These are phyloP conservation scores for Zoysia matrella DNA, from an alignment of 202 grass and related monocot species.

Conservation along the genomic window DNA sequence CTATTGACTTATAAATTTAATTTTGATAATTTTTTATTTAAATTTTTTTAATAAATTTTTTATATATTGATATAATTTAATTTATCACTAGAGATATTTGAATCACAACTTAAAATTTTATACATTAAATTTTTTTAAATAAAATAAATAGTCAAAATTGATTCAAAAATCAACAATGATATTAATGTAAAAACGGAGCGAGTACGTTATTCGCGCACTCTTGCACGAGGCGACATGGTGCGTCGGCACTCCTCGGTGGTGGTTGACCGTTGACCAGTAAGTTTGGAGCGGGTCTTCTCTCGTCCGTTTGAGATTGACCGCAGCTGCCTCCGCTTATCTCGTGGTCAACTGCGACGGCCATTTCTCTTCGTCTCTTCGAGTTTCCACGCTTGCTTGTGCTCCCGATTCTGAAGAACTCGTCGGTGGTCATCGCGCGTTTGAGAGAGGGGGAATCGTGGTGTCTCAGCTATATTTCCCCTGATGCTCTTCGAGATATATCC, in stretches of 20 bases:
- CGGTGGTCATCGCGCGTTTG: neutral
- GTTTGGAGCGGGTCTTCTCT: conserved; percentile 3
- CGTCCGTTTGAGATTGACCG: neutral
- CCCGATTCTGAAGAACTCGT: neutral
- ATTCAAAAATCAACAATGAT: no score
- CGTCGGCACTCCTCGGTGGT: conserved; percentile 20
- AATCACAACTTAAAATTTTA: no score
- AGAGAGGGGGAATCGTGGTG: neutral
- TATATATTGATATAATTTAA: no score
- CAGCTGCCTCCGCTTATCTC: conserved; percentile 19
- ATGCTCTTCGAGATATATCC: neutral
- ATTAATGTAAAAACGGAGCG: no score
- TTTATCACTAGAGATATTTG: no score
- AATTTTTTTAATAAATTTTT: no score
- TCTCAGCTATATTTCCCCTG: neutral
- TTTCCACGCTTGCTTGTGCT: neutral
- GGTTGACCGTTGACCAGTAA: conserved; percentile 35
- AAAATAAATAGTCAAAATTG: no score
- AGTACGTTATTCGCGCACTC: neutral
- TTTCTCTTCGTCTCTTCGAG: neutral
- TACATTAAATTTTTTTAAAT: no score
- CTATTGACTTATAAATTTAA: no score
- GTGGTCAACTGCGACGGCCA: neutral
- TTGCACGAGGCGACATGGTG: neutral
- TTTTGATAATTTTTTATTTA: no score